Conservation (phyloP, 2,329 filamentous ascomycete species). For the Pestalotiopsis sp. region DNA sequence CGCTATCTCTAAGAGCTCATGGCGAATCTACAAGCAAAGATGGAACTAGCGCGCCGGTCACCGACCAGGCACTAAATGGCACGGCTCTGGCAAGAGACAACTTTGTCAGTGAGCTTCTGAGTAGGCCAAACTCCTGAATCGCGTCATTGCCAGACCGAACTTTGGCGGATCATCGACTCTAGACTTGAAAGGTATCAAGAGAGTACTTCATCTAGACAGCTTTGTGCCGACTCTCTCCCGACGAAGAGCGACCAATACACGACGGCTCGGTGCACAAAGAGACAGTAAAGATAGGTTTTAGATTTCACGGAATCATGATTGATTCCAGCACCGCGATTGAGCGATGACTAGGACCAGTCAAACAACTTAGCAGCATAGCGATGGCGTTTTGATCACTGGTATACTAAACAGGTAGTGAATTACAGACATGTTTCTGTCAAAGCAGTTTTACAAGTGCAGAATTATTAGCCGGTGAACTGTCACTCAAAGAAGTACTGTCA, state of each 20-base stretch:
- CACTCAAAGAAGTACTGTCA: too few relatives aligned
- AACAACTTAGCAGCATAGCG: slow-evolving; percentile 8
- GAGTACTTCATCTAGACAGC: background rate
- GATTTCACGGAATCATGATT: background rate
- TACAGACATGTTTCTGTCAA: background rate
- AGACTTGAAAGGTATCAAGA: background rate
- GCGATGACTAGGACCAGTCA: background rate
- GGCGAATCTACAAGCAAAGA: background rate
- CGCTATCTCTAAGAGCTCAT: background rate
- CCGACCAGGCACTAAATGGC: background rate
- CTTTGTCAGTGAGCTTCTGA: slow-evolving; percentile 1
- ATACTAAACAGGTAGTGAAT: background rate
- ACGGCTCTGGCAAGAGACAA: background rate
- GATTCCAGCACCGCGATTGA: background rate
- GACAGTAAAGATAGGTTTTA: background rate
- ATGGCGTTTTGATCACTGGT: background rate
- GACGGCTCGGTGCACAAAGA: background rate
- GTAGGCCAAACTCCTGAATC: background rate
- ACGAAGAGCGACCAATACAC: too few relatives aligned
- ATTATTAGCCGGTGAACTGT: too few relatives aligned
- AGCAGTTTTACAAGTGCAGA: background rate
- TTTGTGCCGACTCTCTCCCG: background rate
- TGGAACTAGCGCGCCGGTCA: background rate
- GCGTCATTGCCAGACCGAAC: background rate
- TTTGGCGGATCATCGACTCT: background rate